Percentiles rank a stretch among this genome's conserved stretches.
Conservation (phyloP, 345 rosid genomes). For the Bruguiera sexangula region DNA sequence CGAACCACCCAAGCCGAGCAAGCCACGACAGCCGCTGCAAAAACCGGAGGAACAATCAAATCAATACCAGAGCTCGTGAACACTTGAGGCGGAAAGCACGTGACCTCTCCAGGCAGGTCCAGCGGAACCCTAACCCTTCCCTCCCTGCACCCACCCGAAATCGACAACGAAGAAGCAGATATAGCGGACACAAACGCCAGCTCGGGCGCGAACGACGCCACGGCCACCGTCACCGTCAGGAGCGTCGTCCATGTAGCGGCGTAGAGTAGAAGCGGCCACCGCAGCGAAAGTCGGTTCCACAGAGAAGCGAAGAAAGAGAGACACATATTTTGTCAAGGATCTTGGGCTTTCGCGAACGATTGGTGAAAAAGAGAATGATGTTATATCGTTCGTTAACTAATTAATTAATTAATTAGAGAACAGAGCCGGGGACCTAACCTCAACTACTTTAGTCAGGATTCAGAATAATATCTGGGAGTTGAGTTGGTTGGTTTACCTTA, state of each 20-base stretch:
- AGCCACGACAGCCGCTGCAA: conserved; percentile 74
- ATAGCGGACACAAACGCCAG: conserved; percentile 72
- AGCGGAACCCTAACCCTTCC: conserved; percentile 56
- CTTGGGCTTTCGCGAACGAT: too few relatives aligned
- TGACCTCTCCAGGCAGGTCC: conserved; percentile 58
- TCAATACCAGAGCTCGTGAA: too few relatives aligned
- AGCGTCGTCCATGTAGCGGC: conserved; percentile 70
- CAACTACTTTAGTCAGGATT: too few relatives aligned
- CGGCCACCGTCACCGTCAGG: conserved; percentile 60
- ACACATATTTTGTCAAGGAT: too few relatives aligned
- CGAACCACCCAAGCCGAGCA: conserved; percentile 71
- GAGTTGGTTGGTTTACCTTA: too few relatives aligned
- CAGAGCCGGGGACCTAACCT: too few relatives aligned
- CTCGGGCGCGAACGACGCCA: conserved; percentile 80
- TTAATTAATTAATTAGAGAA: too few relatives aligned
- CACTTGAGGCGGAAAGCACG: conserved; percentile 51
- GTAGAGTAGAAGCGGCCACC: conserved; percentile 61
- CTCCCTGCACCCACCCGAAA: conserved; percentile 47
- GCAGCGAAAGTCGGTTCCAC: conserved; percentile 18
- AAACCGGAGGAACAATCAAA: conserved; percentile 11
- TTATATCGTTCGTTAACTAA: too few relatives aligned
- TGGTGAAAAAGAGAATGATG: too few relatives aligned
- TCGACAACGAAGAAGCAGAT: conserved; percentile 46
- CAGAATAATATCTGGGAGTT: too few relatives aligned
- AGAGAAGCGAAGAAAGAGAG: conserved; percentile 24